These are phyloP conservation scores for Russula brevipes DNA, from an alignment of 768 basidiomycete species.

Conservation along the genomic window DNA sequence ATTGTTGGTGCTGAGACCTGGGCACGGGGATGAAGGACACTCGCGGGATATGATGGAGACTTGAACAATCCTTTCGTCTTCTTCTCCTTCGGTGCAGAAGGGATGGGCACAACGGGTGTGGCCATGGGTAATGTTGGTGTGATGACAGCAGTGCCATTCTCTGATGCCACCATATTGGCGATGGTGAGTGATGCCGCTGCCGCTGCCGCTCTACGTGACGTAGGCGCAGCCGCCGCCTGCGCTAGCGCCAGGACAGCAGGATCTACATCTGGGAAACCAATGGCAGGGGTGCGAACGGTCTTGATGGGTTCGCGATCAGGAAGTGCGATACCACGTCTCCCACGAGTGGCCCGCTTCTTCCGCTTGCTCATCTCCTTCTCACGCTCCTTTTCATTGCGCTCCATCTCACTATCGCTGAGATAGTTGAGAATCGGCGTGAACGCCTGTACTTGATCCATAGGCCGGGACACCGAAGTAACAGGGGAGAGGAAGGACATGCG, in stretches of 20 bases:
- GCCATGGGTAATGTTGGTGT: constrained; percentile 42
- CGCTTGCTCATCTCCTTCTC: constrained; percentile 90
- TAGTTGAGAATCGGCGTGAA: constrained; percentile 90
- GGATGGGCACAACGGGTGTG: constrained; percentile 33
- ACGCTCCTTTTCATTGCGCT: constrained; percentile 83
- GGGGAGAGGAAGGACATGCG: constrained; percentile 83
- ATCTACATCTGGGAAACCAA: constrained; percentile 78
- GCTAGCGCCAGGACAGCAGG: constrained; percentile 63
- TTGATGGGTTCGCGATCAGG: constrained; percentile 91
- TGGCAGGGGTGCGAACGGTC: constrained; percentile 86
- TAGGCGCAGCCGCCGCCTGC: constrained; percentile 59
- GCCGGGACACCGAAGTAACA: constrained; percentile 63
- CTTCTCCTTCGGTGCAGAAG: constrained; percentile 53
- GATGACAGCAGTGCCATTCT: constrained; percentile 66
- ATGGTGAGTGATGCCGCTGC: constrained; percentile 80
- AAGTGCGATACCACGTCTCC: constrained; percentile 70
- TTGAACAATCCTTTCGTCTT: constrained; percentile 70
- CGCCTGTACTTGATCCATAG: constrained; percentile 68
- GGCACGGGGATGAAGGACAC: constrained; percentile 58
- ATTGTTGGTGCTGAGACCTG: constrained; percentile 52
- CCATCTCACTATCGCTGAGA: constrained; percentile 84
- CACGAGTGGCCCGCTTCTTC: constrained; percentile 78
- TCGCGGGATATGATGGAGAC: constrained; percentile 52
- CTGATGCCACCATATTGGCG: constrained; percentile 87
- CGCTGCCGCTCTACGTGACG: constrained; percentile 78